A percentile compares a stretch with the other conserved stretches of the same genome.
Evolutionary conservation across 2,329 filamentous ascomycete genomes (phyloP).

Genomic region (Xylariaceae sp.): DNA sequence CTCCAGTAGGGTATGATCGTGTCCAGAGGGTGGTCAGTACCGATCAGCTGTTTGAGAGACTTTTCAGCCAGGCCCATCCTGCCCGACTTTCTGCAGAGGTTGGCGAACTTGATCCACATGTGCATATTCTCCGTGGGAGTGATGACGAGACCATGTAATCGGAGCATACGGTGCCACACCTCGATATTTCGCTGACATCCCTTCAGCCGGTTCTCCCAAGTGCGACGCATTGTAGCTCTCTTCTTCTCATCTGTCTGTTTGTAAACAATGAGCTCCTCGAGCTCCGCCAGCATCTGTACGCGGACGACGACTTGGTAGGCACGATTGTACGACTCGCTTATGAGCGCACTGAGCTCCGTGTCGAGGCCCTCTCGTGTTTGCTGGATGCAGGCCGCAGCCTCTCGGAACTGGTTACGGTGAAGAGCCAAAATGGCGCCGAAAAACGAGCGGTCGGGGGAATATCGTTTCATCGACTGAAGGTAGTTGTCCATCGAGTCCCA

Average conservation of each 20-base stretch:
- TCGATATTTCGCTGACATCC: constrained; percentile 96
- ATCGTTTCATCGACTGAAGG: constrained; percentile 85
- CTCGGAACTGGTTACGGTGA: constrained; percentile 90
- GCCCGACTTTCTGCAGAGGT: constrained; percentile 92
- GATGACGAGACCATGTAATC: constrained; percentile 86
- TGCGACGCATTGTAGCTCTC: constrained; percentile 82
- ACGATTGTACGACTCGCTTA: constrained; percentile 97
- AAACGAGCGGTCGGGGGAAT: constrained; percentile 91
- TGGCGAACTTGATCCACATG: constrained; percentile 99
- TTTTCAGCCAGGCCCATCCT: constrained; percentile 93
- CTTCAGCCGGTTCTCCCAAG: constrained; percentile 91
- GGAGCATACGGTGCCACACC: constrained; percentile 97
- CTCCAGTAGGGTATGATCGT: constrained; percentile 53
- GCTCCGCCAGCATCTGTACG: constrained; percentile 96
- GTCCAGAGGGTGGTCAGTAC: constrained; percentile 57
- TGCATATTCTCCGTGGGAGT: constrained; percentile 88
- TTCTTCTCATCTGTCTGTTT: constrained; percentile 90
- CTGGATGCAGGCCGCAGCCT: constrained; percentile 81
- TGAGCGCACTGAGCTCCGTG: constrained; percentile 86
- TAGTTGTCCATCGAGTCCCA: constrained; percentile 99
- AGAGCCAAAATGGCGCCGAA: constrained; percentile 94
- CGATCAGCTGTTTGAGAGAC: constrained; percentile 84
- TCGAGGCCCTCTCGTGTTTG: constrained; percentile 90
- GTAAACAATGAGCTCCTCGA: constrained; percentile 96
- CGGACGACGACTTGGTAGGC: constrained; percentile 97